Evolutionary conservation across 2,329 filamentous ascomycete species (phyloP).

Genomic region (Fusarium miscanthi): DNA sequence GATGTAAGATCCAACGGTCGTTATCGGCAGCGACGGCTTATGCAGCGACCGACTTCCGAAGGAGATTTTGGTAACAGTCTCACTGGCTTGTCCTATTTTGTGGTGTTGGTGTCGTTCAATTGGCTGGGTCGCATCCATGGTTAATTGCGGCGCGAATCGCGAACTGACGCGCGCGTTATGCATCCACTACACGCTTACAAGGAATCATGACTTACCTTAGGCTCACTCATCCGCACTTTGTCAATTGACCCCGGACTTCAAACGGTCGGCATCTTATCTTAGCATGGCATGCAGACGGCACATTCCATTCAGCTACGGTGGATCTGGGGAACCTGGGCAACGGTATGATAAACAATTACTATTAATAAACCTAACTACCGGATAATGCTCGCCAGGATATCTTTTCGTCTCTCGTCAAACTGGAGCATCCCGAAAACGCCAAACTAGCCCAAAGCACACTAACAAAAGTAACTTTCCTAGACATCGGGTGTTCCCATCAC

Average conservation of each 20-base stretch:
- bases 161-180: neutral
- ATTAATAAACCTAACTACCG: slow-evolving; percentile 24
- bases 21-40: neutral
- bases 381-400: slow-evolving; percentile 33
- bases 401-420: slow-evolving; percentile 23
- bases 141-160: neutral
- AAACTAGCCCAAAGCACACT: neutral
- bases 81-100: neutral
- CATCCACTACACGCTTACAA: neutral
- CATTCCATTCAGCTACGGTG: neutral
- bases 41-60: too few species aligned
- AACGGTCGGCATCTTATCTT: neutral
- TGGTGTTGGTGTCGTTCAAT: neutral
- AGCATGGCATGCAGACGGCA: neutral
- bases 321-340: neutral
- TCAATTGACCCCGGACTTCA: neutral
- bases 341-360: slow-evolving; percentile 10
- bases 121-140: accelerated
- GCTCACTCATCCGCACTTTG: neutral
- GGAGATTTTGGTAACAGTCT: neutral
- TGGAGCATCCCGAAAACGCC: slow-evolving; percentile 3
- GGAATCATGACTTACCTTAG: neutral
- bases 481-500: slow-evolving; percentile 28
- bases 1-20: neutral
- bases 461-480: neutral